Base-by-base conservation (phyloP, 1,284 basidiomycete species). In the Cryptococcus amylolentus region DNA sequence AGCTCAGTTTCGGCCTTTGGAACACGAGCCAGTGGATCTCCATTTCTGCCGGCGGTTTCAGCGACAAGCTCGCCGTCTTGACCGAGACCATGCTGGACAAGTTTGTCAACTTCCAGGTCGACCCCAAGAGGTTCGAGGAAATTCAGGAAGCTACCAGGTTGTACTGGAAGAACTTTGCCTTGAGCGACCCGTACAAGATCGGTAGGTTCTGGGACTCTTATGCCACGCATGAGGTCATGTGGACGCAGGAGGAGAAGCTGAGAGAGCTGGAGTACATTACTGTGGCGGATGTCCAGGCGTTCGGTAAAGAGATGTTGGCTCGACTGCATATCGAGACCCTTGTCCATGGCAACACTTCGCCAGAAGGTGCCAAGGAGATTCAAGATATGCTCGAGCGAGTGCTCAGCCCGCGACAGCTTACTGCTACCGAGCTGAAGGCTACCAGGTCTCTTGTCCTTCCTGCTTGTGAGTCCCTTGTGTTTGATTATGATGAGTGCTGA, bases 61-160 rank as follows among this genome's bases (percentile, higher is more conserved):
- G 95, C 71, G 94, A 98, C 79, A 98, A 97, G 78, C 81, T 98
- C 40, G 79, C 84, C 6, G 84, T 89, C 0, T 82, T 98, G 37
- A 82, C 88, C 8, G 80, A 87, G 66, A 83, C 87, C 60, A 85
- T 98, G 54, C 74, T 97, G 44, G 83, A 87, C 61, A 86, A 85
- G 67, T 80, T 89, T 55, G 87, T 84, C 71, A 79, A 80, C 35
- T 81, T 95, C 54, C 78, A 84, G 65, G 82, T 96, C 37, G 83
- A 87, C 64, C 78, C 84, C 26, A 83, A 88, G 55, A 82, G 94
- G 57, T 84, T 98, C 58, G 83, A 82, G 49, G 84, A 97, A 50
- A 84, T 96, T 73, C 89, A 88, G 71, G 92, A 98, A 76, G 85
- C 89, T 56, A 55, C 54, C 5, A 53, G 59, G 12, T 28, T 67